Percentiles rank a stretch among this genome's conserved stretches.
Conservation (phyloP, 768 basidiomycete species). For the Porphyrellus cyaneotinctus region DNA sequence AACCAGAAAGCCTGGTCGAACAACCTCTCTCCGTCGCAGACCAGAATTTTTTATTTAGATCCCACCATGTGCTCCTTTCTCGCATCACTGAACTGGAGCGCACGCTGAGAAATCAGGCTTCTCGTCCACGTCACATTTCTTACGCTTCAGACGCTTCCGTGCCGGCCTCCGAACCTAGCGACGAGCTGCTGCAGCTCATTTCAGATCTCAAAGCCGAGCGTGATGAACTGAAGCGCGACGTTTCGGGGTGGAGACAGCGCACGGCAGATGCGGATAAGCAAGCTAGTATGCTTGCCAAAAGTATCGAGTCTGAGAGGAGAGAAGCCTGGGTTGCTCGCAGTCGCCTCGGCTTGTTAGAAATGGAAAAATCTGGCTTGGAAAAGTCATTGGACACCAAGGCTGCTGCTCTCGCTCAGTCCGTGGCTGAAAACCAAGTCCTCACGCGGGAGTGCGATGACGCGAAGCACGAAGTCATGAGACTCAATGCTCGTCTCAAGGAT, state of each 20-base stretch:
- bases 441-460: constrained; percentile 28
- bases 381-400: constrained; percentile 40
- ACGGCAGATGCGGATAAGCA: constrained; percentile 76
- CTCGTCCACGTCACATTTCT: constrained; percentile 50
- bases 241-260: constrained; percentile 80
- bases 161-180: constrained; percentile 49
- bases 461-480: constrained; percentile 27
- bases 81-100: constrained; percentile 81
- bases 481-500: constrained; percentile 31
- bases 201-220: constrained; percentile 82
- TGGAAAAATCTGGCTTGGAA: constrained; percentile 59
- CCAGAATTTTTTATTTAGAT: constrained; percentile 83
- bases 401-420: constrained; percentile 27
- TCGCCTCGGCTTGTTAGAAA: constrained; percentile 57
- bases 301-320: constrained; percentile 73
- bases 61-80: constrained; percentile 76
- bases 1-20: constrained; percentile 19
- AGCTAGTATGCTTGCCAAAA: constrained; percentile 55
- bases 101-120: constrained; percentile 44
- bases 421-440: constrained; percentile 25
- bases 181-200: constrained; percentile 75
- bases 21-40: constrained; percentile 67
- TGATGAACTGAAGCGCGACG: constrained; percentile 84
- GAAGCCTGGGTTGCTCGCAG: constrained; percentile 86
- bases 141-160: constrained; percentile 42